phyloP scores from a whole-genome alignment of 2,329 filamentous ascomycete genomes.

The Exophiala xenobiotica region DNA sequence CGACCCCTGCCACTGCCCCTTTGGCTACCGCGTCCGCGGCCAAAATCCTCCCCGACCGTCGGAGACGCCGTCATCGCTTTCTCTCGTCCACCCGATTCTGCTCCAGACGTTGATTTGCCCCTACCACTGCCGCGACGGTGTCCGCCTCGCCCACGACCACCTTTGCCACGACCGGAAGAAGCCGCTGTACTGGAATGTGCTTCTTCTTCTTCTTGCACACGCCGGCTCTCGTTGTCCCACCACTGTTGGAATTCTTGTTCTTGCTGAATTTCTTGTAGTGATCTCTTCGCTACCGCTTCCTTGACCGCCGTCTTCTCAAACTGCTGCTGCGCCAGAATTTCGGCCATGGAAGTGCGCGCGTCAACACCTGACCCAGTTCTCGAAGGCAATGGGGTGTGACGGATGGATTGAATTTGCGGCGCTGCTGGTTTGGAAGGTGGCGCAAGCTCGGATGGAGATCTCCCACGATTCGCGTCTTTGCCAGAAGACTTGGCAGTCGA shows the following conservation, averaged over 20 bases:
- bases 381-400: conserved; percentile 40
- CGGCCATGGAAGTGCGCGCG: conserved; percentile 64
- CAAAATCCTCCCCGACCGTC: conserved; percentile 5
- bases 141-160: conserved; percentile 32
- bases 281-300: conserved; percentile 79
- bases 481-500: conserved; percentile 12
- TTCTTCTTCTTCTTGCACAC: conserved; percentile 66
- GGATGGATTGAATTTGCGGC: conserved; percentile 45
- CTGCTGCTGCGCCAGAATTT: conserved; percentile 85
- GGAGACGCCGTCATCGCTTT: neutral
- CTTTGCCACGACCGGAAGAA: conserved; percentile 39
- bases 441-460: conserved; percentile 30
- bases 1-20: conserved; percentile 17
- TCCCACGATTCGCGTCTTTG: conserved; percentile 7
- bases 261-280: conserved; percentile 89
- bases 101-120: conserved; percentile 18
- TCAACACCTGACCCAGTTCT: conserved; percentile 29
- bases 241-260: conserved; percentile 96
- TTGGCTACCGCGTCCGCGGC: conserved; percentile 6
- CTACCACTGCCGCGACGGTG: conserved; percentile 28
- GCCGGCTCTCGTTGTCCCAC: conserved; percentile 84
- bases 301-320: conserved; percentile 78
- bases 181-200: conserved; percentile 34
- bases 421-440: conserved; percentile 34
- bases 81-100: neutral